Base-by-base conservation (phyloP, 306 rosid species). In the Casuarina equisetifolia region DNA sequence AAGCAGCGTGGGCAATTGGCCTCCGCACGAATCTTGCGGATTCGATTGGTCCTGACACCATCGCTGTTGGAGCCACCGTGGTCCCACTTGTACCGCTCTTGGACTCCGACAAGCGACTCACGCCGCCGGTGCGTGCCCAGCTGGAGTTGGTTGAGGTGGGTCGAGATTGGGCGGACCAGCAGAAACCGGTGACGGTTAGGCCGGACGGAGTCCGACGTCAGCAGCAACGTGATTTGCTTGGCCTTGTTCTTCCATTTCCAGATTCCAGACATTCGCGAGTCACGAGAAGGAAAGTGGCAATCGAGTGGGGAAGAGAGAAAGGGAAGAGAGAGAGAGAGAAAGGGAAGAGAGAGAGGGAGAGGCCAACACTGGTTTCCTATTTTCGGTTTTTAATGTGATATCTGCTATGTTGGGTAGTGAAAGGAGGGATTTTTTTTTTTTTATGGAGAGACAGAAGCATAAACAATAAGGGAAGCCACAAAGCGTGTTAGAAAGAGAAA, bases 71-170 rank as follows among this genome's bases (percentile, higher is more conserved):
- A 89, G 50, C 98, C 97, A 4, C 98, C 92, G n/a, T 90, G 93
- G 87, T 86, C 98, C 98, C 98, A 94, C 75, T 94, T 94, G 82
- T 89, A 84, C 43, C 98, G 85, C 76, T 88, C 94, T 84, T 94
- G 98, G 35, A 89, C 86, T 45, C 92, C 92, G 68, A 86, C 73
- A 3, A 86, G 78, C 15, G 89, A 72, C 62, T 86, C 93, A 0
- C 92, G 83, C 6, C 89, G 89, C 57, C 97, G 86, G 69, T 79
- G 82, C 7, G 45, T 69, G 43, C 85, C 76, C 40, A 86, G 76
- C 15, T 69, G 81, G 57, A 86, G 83, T 40, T 85, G 86, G 76
- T 81, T 87, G 73, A 85, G 64, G 63, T 86, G 93, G 48, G 94
- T 86, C 36, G 94, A 84, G 74, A 87, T 85, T 54, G 92, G 78